Evolutionary conservation across 108 stramenopile species (phyloP).

Genomic region (Discostella pseudostelligera): DNA sequence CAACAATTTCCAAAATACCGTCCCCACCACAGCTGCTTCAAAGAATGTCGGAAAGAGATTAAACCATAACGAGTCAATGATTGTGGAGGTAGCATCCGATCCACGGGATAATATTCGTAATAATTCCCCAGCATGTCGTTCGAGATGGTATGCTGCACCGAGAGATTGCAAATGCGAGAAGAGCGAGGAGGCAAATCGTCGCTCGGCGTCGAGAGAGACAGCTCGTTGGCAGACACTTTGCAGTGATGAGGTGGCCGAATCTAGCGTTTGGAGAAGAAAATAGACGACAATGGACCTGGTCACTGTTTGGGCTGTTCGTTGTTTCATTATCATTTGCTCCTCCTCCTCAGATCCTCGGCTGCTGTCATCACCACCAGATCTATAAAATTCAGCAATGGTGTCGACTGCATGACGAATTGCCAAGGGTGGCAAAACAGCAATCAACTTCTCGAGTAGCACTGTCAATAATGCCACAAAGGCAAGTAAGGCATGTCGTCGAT

Average conservation of each 20-base stretch:
- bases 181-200: slow-evolving; percentile 28
- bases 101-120: slow-evolving; percentile 42
- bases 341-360: too few relatives aligned
- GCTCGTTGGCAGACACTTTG: slow-evolving; percentile 33
- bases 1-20: slow-evolving; percentile 43
- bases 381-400: slow-evolving; percentile 33
- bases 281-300: slow-evolving; percentile 27
- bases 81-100: slow-evolving; percentile 28
- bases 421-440: slow-evolving; percentile 44
- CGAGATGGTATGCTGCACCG: slow-evolving; percentile 40
- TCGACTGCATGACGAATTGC: slow-evolving; percentile 51
- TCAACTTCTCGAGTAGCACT: slow-evolving; percentile 43
- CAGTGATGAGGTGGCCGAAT: slow-evolving; percentile 22
- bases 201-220: slow-evolving; percentile 45
- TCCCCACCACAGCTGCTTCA: slow-evolving; percentile 36
- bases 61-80: slow-evolving; percentile 38
- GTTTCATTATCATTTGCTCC: slow-evolving; percentile 2
- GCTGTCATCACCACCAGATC: too few relatives aligned
- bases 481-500: slow-evolving; percentile 22
- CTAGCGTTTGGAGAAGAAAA: slow-evolving; percentile 21
- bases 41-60: slow-evolving; percentile 44
- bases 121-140: slow-evolving; percentile 44
- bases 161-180: slow-evolving; percentile 43
- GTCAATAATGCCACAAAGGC: slow-evolving; percentile 33
- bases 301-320: slow-evolving; percentile 12